Base-by-base conservation (phyloP, 345 rosid genomes). In the Crucihimalaya himalaica region DNA sequence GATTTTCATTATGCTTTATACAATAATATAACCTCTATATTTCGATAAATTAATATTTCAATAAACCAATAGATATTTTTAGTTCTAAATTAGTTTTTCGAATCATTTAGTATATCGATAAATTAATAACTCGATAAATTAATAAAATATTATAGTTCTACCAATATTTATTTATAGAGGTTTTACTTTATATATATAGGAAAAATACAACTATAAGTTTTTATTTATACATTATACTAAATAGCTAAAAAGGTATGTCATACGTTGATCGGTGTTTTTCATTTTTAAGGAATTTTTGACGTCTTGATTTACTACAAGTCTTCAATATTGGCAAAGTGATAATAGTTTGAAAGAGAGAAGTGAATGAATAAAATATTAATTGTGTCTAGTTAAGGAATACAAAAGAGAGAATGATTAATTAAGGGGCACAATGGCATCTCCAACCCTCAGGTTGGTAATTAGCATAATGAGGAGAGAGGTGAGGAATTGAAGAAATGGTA, bases 371-470 rank as follows among this genome's bases (percentile, higher is more conserved):
- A 64, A 43, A 64, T 65, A 52, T 65, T 18, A 56, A 66, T 14
- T 28, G 27, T 57, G 29, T 37, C 11, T 50, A 50, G 48, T 35
- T 34, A 66, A 48, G 46, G 27, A 34, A 31, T 20, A 4, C 46
- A 13, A 40, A 40, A 40, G 16, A 31, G 21, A 55, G 10, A 55
- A 28, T 7, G 13, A 28, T 18, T 51, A 18, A 63, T 39, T 70
- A 77, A 77, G 91, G 90, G 16, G 87, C 85, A 72, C 94, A 92
- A 59, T 85, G 92, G 85, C 96, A 93, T 81, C 86, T 89, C 98
- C 96, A 93, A 0, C 90, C 85, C 72, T 87, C 92, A 35, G 98
- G 98, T 57, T 90, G 86, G 66, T 90, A 93, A 79, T 88, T 90
- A 27, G 97, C 78, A 60, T 87, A 90, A 23, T 83, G 64, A 60